These are phyloP conservation scores for Secale cereale DNA, from an alignment of 176 grass and related monocot species.

Conservation along the genomic window DNA sequence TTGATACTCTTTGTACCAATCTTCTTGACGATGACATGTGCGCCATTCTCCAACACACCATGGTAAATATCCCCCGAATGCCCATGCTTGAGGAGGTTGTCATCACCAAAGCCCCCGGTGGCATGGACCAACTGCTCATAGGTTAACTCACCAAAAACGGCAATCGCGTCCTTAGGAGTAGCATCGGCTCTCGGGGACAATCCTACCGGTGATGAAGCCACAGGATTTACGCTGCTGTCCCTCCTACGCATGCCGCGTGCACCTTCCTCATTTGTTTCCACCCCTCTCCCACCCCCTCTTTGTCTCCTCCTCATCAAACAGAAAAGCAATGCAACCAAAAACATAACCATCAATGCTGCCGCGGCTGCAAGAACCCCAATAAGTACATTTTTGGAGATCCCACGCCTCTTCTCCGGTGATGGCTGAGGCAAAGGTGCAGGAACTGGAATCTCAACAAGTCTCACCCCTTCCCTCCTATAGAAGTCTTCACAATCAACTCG, in stretches of 20 bases:
- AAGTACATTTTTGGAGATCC: constrained; percentile 51
- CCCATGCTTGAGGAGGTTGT: constrained; percentile 64
- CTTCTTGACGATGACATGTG: constrained; percentile 64
- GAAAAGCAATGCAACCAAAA: constrained; percentile 30
- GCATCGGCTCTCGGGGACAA: constrained; percentile 17
- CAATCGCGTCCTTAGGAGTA: neutral
- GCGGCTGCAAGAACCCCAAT: constrained; percentile 46
- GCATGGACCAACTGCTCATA: constrained; percentile 61
- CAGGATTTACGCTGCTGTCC: constrained; percentile 48
- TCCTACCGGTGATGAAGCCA: constrained; percentile 28
- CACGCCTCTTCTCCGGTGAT: neutral
- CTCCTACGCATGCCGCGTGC: constrained; percentile 29
- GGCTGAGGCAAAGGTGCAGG: neutral
- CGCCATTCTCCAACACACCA: constrained; percentile 70
- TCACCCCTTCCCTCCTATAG: constrained; percentile 39
- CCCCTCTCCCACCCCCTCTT: constrained; percentile 12
- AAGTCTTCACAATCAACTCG: constrained; percentile 52
- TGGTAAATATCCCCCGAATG: constrained; percentile 77
- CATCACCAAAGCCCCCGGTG: constrained; percentile 48
- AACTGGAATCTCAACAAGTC: constrained; percentile 17
- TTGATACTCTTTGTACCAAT: constrained; percentile 34
- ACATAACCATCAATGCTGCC: constrained; percentile 16
- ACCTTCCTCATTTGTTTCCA: constrained; percentile 36
- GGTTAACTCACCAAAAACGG: constrained; percentile 31
- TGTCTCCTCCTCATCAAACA: constrained; percentile 26